A percentile compares a stretch with the other conserved stretches of the same genome.
These are phyloP conservation scores for Glycine soja DNA, from an alignment of 306 rosid genomes.

Conservation along the genomic window DNA sequence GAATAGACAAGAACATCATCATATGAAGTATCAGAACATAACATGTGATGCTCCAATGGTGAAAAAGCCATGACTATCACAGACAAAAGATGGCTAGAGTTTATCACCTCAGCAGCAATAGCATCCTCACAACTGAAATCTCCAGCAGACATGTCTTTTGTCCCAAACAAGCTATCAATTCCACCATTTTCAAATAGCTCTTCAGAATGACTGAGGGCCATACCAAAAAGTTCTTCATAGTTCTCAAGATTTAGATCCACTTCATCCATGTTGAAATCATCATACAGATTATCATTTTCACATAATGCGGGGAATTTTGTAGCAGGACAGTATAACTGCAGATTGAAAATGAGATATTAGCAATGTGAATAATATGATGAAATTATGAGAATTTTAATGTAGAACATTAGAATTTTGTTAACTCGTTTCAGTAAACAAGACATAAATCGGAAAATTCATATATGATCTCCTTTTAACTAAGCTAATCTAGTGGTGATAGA, in stretches of 20 bases:
- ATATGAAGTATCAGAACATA: constrained; percentile 1
- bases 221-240: constrained; percentile 89
- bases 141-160: constrained; percentile 63
- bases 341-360: constrained; percentile 48
- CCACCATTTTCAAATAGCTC: constrained; percentile 93
- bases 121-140: constrained; percentile 73
- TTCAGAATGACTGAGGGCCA: constrained; percentile 79
- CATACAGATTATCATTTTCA: constrained; percentile 66
- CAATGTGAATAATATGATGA: background rate
- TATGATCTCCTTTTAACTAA: constrained; percentile 1
- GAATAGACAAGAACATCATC: constrained; percentile 17
- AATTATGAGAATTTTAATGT: constrained; percentile 2
- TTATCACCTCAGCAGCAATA: constrained; percentile 76
- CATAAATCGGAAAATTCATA: constrained; percentile 1
- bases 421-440: constrained; percentile 31
- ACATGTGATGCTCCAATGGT: constrained; percentile 6
- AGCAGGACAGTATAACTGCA: constrained; percentile 69
- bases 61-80: constrained; percentile 22
- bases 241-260: constrained; percentile 83
- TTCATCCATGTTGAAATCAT: constrained; percentile 84
- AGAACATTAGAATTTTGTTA: background rate
- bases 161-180: constrained; percentile 88
- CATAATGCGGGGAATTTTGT: constrained; percentile 55
- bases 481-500: constrained; percentile 11
- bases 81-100: constrained; percentile 35